Base-by-base conservation (phyloP, 2,329 filamentous ascomycete species). In the Beauveria brongniartii region DNA sequence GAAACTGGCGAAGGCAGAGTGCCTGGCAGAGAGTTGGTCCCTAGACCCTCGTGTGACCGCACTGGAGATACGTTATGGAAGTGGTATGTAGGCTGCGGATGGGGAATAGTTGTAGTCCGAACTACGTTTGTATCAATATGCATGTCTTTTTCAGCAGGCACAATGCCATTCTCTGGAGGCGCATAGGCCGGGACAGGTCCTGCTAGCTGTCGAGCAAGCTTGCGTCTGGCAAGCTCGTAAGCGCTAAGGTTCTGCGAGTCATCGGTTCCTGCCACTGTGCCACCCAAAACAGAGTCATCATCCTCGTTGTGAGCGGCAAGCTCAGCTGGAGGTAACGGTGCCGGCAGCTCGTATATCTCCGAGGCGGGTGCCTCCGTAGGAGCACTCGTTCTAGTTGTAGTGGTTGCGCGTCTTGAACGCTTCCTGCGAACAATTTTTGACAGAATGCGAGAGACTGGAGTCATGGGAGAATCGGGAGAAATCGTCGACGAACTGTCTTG, bases 301-400 rank as follows among this genome's bases (percentile, higher is more conserved):
- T 70, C 73, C 59, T 73, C 65, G 16, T 68, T 65, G 18, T 71
- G 70, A 22, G 74, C 77, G 48, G 82, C 79, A 47, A 84, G 71
- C 66, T 84, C 82, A 5, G 74, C 77, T 0, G 80, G 80, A 2
- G 73, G 71, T 0, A 72, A 64, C 0, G 77, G 76, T 5, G 74
- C 80, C 1, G 81, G 74, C 67, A 84, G 67, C 65, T 84, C 81
- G 62, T 81, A 82, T 3, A 82, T 76, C 63, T 81, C 77, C 44
- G 80, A 78, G 55, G 76, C 74, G 2, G 73, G 66, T 51, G 75
- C 69, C 67, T 77, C 66, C 22, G 65, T 63, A 48, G 72, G 69
- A 48, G 71, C 65, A 54, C 66, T 51, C 14, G 69, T 64, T 40
- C 69, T 68, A 26, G 69, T 67, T 14, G 51, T 64, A 4, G 41